Percentiles rank a stretch among this genome's conserved stretches.
phyloP scores from a whole-genome alignment of 2,329 filamentous ascomycete species.

The Geosmithia morbida region DNA sequence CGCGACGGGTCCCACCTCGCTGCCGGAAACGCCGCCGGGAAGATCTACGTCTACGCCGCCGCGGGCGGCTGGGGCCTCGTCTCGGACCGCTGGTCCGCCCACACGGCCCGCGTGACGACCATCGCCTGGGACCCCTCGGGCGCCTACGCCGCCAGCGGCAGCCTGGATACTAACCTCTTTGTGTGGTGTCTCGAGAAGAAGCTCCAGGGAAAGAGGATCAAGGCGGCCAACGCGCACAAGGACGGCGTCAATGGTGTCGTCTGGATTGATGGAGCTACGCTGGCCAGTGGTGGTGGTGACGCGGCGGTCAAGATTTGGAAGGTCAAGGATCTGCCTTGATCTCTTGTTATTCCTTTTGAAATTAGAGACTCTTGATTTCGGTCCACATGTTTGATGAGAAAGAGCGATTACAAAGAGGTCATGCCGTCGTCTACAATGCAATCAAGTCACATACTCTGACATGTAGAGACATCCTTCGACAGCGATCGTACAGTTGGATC shows the following conservation, averaged over 20 bases:
- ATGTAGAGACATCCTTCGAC: background rate
- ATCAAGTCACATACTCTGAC: background rate
- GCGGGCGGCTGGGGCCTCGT: slow-evolving; percentile 47
- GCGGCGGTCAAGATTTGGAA: slow-evolving; percentile 82
- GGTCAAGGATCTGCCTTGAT: slow-evolving; percentile 16
- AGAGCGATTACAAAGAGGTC: no score
- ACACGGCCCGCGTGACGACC: slow-evolving; percentile 41
- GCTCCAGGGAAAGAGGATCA: slow-evolving; percentile 72
- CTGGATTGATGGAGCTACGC: slow-evolving; percentile 58
- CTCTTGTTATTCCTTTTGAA: no score
- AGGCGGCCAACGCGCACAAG: slow-evolving; percentile 82
- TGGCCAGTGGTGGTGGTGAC: slow-evolving; percentile 75
- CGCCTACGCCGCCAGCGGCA: slow-evolving; percentile 69
- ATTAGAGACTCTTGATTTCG: no score
- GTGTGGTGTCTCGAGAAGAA: slow-evolving; percentile 73
- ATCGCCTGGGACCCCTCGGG: slow-evolving; percentile 66
- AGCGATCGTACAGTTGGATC: background rate
- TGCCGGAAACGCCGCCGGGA: slow-evolving; percentile 70
- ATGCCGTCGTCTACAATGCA: no score
- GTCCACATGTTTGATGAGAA: no score
- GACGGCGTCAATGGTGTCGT: slow-evolving; percentile 82
- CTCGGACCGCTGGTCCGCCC: slow-evolving; percentile 57
- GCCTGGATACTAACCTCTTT: slow-evolving; percentile 81
- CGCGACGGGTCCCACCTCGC: slow-evolving; percentile 63
- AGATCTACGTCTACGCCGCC: slow-evolving; percentile 66